These are phyloP conservation scores for Coemansia sp. DNA, from an alignment of 192 early-diverging fungal genomes.

Conservation along the genomic window DNA sequence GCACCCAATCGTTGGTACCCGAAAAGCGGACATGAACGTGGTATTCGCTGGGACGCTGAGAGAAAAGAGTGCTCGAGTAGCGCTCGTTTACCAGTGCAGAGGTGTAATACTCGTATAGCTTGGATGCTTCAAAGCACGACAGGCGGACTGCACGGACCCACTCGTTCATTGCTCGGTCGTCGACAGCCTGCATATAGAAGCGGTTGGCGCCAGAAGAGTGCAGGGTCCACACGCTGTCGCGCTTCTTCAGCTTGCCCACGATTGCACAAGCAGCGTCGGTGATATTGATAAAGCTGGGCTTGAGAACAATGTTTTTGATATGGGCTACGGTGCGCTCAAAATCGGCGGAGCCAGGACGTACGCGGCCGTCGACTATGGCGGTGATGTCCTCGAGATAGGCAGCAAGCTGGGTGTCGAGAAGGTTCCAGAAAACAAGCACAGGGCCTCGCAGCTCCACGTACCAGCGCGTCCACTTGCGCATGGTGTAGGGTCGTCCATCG, in stretches of 20 bases:
- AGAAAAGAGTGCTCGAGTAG: conserved; percentile 23
- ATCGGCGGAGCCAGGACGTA: conserved; percentile 42
- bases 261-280: conserved; percentile 65
- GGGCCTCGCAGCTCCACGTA: conserved; percentile 74
- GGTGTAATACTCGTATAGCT: conserved; percentile 76
- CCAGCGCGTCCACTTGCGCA: conserved; percentile 70
- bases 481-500: conserved; percentile 62
- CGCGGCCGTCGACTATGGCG: conserved; percentile 49
- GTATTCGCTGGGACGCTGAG: conserved; percentile 30
- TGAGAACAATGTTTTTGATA: conserved; percentile 55
- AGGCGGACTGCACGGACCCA: conserved; percentile 75
- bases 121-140: conserved; percentile 71
- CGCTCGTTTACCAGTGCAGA: conserved; percentile 51
- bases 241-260: conserved; percentile 59
- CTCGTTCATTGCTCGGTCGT: conserved; percentile 58
- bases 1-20: conserved; percentile 55
- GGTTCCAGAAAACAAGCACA: conserved; percentile 64
- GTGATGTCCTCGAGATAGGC: conserved; percentile 56
- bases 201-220: conserved; percentile 72
- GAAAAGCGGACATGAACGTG: conserved; percentile 51
- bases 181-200: conserved; percentile 63
- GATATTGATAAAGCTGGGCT: conserved; percentile 75
- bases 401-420: conserved; percentile 51
- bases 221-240: conserved; percentile 62
- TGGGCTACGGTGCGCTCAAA: conserved; percentile 50